Conservation (phyloP, 192 early-diverging fungal genomes). For the Coemansia sp. region DNA sequence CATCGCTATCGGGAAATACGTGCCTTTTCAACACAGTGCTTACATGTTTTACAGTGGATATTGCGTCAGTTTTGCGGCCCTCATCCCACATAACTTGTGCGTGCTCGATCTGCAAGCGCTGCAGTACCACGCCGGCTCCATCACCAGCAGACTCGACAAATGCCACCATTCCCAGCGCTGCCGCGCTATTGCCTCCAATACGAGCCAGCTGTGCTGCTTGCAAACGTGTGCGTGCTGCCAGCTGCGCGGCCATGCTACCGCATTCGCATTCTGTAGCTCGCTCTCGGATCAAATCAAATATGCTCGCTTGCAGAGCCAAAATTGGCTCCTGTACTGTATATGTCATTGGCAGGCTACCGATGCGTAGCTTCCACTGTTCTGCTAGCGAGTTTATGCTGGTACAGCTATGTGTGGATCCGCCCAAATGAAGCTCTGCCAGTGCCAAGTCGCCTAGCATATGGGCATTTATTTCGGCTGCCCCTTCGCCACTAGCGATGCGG, state of each 20-base stretch:
- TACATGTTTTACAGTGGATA: slow-evolving; percentile 30
- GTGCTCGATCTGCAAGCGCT: slow-evolving; percentile 42
- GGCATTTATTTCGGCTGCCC: slow-evolving; percentile 21
- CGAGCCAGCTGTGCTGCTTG: slow-evolving; percentile 51
- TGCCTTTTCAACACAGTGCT: neutral
- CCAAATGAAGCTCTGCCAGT: slow-evolving; percentile 19
- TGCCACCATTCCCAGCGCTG: slow-evolving; percentile 44
- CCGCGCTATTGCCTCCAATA: slow-evolving; percentile 32
- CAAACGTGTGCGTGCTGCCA: slow-evolving; percentile 25
- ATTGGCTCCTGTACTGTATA: slow-evolving; percentile 49
- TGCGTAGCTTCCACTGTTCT: slow-evolving; percentile 39
- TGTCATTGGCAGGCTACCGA: slow-evolving; percentile 24
- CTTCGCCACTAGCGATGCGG: neutral
- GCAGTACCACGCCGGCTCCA: slow-evolving; percentile 18
- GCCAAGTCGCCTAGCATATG: slow-evolving; percentile 52
- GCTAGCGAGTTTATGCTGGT: slow-evolving; percentile 12
- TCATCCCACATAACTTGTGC: slow-evolving; percentile 51
- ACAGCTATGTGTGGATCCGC: slow-evolving; percentile 7
- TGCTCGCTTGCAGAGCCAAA: slow-evolving; percentile 39
- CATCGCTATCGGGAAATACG: slow-evolving; percentile 1
- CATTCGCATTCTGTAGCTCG: slow-evolving; percentile 1
- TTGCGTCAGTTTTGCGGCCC: slow-evolving; percentile 37
- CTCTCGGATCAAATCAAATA: slow-evolving; percentile 30
- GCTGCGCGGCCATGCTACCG: slow-evolving; percentile 18
- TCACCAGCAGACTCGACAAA: slow-evolving; percentile 32